Evolutionary conservation across 257 asterid genomes (phyloP), one percentile per base, ranked within the genome.

Genomic region (Osmanthus fragrans): DNA sequence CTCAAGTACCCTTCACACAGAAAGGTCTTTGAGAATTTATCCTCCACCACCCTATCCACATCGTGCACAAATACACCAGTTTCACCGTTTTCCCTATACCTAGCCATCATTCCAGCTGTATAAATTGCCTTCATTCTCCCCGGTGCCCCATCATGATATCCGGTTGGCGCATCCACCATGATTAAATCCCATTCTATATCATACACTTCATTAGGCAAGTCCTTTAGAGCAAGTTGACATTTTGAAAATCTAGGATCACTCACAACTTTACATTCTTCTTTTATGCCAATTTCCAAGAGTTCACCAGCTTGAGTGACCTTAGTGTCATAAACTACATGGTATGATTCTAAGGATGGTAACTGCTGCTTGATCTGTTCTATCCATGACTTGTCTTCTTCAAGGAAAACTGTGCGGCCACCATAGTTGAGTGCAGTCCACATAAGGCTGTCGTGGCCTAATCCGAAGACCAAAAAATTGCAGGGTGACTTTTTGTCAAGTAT

Each of bases 141-240:
- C 0, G 98, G 97, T 0, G 97, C 96, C 6, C 78, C 91, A 1
- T 91, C 93, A 25, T 85, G 88, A 82, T 90, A 92, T 9, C 98
- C 97, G 0, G 97, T 92, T 0, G 98, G 97, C 4, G 98, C 98
- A 42, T 94, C 98, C 70, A 94, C 97, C 97, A 94, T 94, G 79
- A 94, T 88, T 76, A 94, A 2, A 72, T 94, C 98, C 98, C 97
- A 94, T 7, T 92, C 97, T 0, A 85, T 73, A 5, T 94, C 97
- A 64, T 90, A 92, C 0, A 92, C 81, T 45, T 87, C 90, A 36
- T 70, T 78, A 1, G 97, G 97, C 47, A 94, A 76, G 0, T 88
- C 91, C 56, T 89, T 88, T 2, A 94, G 68, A 2, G 94, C 84
- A 0, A 94, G 90, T 16, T 73, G 86, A 23, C 98, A 94, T 72